These are phyloP conservation scores for Xenoacremonium recifei DNA, from an alignment of 2,329 filamentous ascomycete species.

Conservation along the genomic window DNA sequence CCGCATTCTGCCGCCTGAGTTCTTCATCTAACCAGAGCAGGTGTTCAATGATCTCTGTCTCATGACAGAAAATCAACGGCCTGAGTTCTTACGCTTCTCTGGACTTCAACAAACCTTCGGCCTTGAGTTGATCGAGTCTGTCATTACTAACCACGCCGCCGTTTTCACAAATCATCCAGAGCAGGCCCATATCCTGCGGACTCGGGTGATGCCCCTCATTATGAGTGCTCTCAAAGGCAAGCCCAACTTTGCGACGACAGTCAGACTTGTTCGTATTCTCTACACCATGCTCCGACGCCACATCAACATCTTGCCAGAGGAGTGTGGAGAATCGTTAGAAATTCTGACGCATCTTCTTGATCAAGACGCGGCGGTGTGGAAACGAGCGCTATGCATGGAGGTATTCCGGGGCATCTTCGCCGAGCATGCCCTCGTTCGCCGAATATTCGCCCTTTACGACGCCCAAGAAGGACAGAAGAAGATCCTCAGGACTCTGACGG, in stretches of 20 bases:
- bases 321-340: constrained; percentile 80
- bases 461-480: constrained; percentile 67
- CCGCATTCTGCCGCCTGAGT: background rate
- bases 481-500: constrained; percentile 78
- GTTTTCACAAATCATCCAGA: constrained; percentile 79
- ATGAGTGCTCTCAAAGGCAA: constrained; percentile 76
- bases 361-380: constrained; percentile 82
- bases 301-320: constrained; percentile 68
- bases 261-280: constrained; percentile 79
- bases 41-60: constrained; percentile 90
- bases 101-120: constrained; percentile 79
- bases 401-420: constrained; percentile 83
- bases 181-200: constrained; percentile 74
- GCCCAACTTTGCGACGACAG: constrained; percentile 75
- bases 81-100: constrained; percentile 78
- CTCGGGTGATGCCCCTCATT: constrained; percentile 78
- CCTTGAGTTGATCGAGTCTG: constrained; percentile 87
- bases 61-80: constrained; percentile 78
- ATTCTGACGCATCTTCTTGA: constrained; percentile 85
- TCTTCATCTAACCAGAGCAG: constrained; percentile 35
- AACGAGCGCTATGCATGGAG: constrained; percentile 86
- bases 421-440: constrained; percentile 73
- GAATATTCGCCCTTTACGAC: constrained; percentile 81
- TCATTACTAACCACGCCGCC: constrained; percentile 79
- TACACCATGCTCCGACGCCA: constrained; percentile 80